phyloP scores from a whole-genome alignment of 2,329 filamentous ascomycete genomes.

The Hirsutella minnesotensis region DNA sequence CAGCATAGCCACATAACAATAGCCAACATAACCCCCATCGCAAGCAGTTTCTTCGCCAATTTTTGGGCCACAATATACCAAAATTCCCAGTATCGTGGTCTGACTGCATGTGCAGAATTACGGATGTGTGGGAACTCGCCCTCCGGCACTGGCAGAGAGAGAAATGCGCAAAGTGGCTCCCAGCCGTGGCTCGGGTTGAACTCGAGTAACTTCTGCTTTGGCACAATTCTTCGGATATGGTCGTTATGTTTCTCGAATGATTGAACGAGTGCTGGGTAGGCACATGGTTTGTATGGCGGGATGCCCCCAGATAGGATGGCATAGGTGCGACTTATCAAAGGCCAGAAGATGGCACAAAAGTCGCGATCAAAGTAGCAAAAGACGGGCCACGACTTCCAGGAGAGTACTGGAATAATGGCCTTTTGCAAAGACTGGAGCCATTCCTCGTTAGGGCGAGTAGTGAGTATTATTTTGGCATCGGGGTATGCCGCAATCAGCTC shows the following conservation, averaged over 20 bases:
- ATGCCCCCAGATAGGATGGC: too few species aligned
- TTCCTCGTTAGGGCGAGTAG: constrained; percentile 52
- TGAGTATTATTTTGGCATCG: constrained; percentile 59
- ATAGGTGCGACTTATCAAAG: too few species aligned
- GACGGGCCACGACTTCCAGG: not conserved
- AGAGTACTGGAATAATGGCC: not conserved
- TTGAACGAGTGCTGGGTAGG: too few species aligned
- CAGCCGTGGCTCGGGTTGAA: not conserved
- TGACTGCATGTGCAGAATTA: too few species aligned
- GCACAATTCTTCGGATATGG: not conserved
- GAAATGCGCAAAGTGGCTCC: not conserved
- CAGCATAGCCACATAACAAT: too few species aligned
- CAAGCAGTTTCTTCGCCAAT: too few species aligned
- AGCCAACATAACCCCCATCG: too few species aligned
- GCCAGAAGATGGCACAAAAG: too few species aligned
- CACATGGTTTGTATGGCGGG: too few species aligned
- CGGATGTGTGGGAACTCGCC: too few species aligned
- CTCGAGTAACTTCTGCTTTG: not conserved
- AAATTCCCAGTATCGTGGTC: too few species aligned
- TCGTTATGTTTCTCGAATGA: not conserved
- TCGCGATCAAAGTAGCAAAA: not conserved
- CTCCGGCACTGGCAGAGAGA: not conserved
- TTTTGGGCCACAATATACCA: too few species aligned
- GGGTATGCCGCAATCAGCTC: constrained; percentile 62
- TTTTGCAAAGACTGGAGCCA: constrained; percentile 30